Base-by-base conservation (phyloP, 257 asterid species). In the Salvia splendens region DNA sequence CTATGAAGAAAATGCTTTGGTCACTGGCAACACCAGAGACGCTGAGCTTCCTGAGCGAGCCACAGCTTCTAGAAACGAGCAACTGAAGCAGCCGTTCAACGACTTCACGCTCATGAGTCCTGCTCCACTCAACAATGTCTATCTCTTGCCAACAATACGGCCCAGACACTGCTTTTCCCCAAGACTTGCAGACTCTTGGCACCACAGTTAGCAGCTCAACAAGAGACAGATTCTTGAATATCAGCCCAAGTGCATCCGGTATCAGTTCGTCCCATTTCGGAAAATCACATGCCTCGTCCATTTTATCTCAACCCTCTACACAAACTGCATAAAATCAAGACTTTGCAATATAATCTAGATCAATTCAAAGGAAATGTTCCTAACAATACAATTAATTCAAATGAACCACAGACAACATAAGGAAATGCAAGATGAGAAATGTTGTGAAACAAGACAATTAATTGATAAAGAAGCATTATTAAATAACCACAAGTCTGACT, bases 71-170 rank as follows among this genome's bases (percentile, higher is more conserved):
- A 0, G 85, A 45, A 8, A 91, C 72, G n/a, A 88, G 84, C 32
- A 86, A 52, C 38, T 35, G 89, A 76, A 86, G 84, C 97, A 91
- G 83, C 11, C 71, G 78, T 28, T 88, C 91, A 1, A 86, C 77
- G 4, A 33, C 50, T 40, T 79, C 79, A 11, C 86, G 85, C 65
- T 76, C 66, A 62, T 50, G 30, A 14, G 64, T 74, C 42, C 63
- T 72, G 82, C 98, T 87, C 98, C 97, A 92, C 57, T 89, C 94
- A 71, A 84, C 96, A 48, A 92, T 83, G 65, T 92, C 96, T 42
- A 92, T 92, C 80, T 86, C 95, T 78, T 87, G 93, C 97, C 95
- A 92, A 69, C 96, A 92, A 68, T 86, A 86, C 5, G 95, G 96
- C 28, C 96, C 96, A 33, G 5, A 73, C 14, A 85, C 95, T 1